phyloP scores from a whole-genome alignment of 108 stramenopile species.

The Nannochloropsis salina region DNA sequence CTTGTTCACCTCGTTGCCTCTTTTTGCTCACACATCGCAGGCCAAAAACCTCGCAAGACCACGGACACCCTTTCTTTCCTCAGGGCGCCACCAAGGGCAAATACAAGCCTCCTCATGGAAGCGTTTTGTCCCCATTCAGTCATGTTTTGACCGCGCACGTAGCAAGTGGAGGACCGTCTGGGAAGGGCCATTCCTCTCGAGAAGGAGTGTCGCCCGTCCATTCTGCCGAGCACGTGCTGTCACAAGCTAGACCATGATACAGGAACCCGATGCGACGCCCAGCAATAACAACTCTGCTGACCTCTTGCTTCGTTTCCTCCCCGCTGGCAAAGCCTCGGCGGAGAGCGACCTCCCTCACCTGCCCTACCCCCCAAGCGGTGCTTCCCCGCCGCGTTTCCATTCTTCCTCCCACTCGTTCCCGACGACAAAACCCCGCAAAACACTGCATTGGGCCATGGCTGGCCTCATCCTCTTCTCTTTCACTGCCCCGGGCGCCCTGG shows the following conservation, averaged over 20 bases:
- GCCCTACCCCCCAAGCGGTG: neutral
- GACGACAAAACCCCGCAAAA: neutral
- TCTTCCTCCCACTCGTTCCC: neutral
- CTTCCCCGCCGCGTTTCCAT: neutral
- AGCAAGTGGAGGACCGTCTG: too few species aligned
- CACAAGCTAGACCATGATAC: neutral
- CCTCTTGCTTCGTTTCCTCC: neutral
- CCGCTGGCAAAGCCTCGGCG: neutral
- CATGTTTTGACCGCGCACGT: too few species aligned
- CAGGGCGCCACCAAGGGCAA: too few species aligned
- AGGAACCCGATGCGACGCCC: neutral
- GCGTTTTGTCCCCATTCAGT: too few species aligned
- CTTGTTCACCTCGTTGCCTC: too few species aligned
- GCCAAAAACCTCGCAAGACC: too few species aligned
- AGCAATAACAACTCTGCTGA: neutral
- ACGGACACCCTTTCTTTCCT: too few species aligned
- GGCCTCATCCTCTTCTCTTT: slow-evolving; percentile 25
- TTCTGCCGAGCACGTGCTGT: too few species aligned
- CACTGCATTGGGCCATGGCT: slow-evolving; percentile 19
- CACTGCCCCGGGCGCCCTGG: slow-evolving; percentile 6
- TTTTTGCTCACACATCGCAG: too few species aligned
- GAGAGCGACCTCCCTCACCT: neutral
- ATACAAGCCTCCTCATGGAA: too few species aligned
- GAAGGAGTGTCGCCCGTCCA: too few species aligned
- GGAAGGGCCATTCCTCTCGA: too few species aligned